Percentiles rank a stretch among this genome's conserved stretches.
Conservation (phyloP, 2,329 filamentous ascomycete genomes). For the Aspergillus sp. region DNA sequence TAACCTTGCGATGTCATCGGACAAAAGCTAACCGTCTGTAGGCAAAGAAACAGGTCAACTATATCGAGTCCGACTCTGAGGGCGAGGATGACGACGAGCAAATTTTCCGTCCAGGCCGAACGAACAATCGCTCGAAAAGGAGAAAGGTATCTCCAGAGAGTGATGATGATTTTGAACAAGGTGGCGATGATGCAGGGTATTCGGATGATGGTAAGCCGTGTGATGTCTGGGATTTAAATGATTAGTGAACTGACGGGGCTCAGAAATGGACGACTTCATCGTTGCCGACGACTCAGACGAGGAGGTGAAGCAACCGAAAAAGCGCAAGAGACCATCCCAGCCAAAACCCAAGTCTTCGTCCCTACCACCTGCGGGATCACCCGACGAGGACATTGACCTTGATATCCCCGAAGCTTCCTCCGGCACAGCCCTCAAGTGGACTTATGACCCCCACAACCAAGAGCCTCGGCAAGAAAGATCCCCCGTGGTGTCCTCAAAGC, state of each 20-base stretch:
- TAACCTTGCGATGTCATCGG: background rate
- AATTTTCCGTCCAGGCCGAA: slow-evolving; percentile 60
- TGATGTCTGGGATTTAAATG: background rate
- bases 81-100: slow-evolving; percentile 68
- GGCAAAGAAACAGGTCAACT: slow-evolving; percentile 65
- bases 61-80: slow-evolving; percentile 81
- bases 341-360: slow-evolving; percentile 34
- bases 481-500: slow-evolving; percentile 35
- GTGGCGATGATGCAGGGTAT: slow-evolving; percentile 48
- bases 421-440: slow-evolving; percentile 83
- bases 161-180: slow-evolving; percentile 64
- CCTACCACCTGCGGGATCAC: slow-evolving; percentile 51
- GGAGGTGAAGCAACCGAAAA: slow-evolving; percentile 60
- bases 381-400: slow-evolving; percentile 56
- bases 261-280: slow-evolving; percentile 83
- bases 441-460: slow-evolving; percentile 62
- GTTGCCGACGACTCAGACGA: slow-evolving; percentile 84
- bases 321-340: slow-evolving; percentile 64
- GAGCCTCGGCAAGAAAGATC: slow-evolving; percentile 51
- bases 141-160: slow-evolving; percentile 66
- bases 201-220: slow-evolving; percentile 50
- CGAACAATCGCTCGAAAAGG: slow-evolving; percentile 53
- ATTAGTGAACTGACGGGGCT: slow-evolving; percentile 17
- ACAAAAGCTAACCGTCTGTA: slow-evolving; percentile 24
- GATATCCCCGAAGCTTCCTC: slow-evolving; percentile 54